Base-by-base conservation (phyloP, 2,329 filamentous ascomycete species). In the Cladosporium colombiae region DNA sequence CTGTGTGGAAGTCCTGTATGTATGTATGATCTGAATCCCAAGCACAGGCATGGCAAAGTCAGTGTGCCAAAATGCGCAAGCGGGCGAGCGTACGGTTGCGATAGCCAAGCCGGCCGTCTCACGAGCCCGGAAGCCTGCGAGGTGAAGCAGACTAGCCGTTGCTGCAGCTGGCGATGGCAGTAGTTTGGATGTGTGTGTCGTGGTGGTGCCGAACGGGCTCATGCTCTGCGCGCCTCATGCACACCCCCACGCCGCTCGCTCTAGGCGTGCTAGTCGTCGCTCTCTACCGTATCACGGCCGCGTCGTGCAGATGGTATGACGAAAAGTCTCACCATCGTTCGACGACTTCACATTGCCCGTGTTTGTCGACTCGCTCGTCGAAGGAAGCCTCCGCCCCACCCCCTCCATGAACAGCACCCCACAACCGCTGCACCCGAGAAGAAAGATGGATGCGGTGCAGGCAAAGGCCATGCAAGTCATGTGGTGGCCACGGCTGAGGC, bases 351-450 rank as follows among this genome's bases (percentile, higher is more conserved):
- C 59, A 31, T 50, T 46, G n/a, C 31, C 29, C 27, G 44, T 49
- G 29, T 31, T 63, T 25, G n/a, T 63, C 60, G 29, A 40, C 18
- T 35, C 56, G 33, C n/a, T 57, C 13, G 18, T 6, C 21, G 31
- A 25, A 37, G 33, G 31, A 57, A 37, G 21, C 18, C 6, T 33
- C 25, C 61, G 50, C 56, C 61, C n/a, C 61, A 55, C 60, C 27
- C 27, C 50, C 16, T 52, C 31, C 25, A n/a, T 21, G 40, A 46
- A 3, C n/a, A 46, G 40, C 33, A 23, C 31, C 59, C 60, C 60
- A 25, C 60, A 63, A 25, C 61, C 61, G 61, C 61, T 63, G 61
- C 61, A 63, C 46, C 33, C 61, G 61, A 63, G 61, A 55, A 63
- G 61, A 63, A 31, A 55, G 25, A 62, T 23, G 50, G n/a, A 37